Base-by-base conservation (phyloP, 1,284 basidiomycete genomes). In the Porodaedalea pini region DNA sequence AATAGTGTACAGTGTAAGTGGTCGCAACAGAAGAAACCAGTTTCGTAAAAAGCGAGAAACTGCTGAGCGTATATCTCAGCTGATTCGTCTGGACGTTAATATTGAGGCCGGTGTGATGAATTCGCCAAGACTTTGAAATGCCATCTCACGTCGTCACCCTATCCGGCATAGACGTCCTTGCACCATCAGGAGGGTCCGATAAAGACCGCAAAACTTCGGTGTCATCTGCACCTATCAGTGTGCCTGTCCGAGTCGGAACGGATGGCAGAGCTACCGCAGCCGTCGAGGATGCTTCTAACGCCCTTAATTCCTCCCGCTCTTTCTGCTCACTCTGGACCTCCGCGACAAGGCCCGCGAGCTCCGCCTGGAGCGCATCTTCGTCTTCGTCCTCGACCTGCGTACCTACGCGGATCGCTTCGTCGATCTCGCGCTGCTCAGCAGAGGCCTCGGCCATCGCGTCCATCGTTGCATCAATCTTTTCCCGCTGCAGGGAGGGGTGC, bases 391-490 rank as follows among this genome's bases (percentile, higher is more conserved):
- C 74, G 1, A 84, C 75, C 5, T 83, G 72, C 60, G 87, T 80
- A 0, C 80, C 82, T 21, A 86, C 88, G 51, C 78, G 77, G 51
- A 98, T 84, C 1, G 86, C 84, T 29, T 90, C 82, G 64, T 96
- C 88, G 27, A 97, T 78, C 64, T 97, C 94, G 51, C 77, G 77
- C 52, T 92, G 90, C 66, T 92, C 86, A 0, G 85, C 83, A 60
- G 92, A 85, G 1, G 87, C 88, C 58, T 91, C 88, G 0, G 90
- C 85, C 65, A 98, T 79, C 2, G 85, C 86, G 32, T 94, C 90
- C 81, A 97, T 87, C 1, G 92, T 95, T 62, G 82, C 77, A 49
- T 96, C 91, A 51, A 98, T 84, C 49, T 80, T 81, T 17, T 88
- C 88, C 4, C 82, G 79, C 61, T 88, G 83, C 11, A 98, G 76